Evolutionary conservation across 2,329 filamentous ascomycete species (phyloP), one percentile per base, ranked within the genome.

Genomic region (Aspergillus melleus): DNA sequence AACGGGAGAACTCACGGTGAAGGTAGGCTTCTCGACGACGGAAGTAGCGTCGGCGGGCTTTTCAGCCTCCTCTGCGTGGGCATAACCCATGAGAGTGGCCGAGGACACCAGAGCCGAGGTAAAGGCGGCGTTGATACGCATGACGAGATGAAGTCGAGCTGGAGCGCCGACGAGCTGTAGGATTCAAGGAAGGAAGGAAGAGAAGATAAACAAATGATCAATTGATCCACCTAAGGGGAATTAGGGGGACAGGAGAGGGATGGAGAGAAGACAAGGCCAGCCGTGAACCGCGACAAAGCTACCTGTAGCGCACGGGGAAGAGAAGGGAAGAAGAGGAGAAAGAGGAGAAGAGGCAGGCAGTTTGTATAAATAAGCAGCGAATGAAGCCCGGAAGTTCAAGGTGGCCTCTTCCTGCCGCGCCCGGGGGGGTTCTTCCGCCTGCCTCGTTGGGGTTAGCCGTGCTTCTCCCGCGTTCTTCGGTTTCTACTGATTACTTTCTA

Each of bases 81-180:
- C 89, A 73, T 90, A 76, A 69, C 81, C 80, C 70, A 82, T 79
- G 68, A 92, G 78, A 71, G 90, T 87, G 72, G 90, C 90, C 75
- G 91, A 84, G 72, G 84, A 89, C 73, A 90, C 83, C 71, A 87
- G 77, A 67, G 84, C 85, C 68, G 90, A 86, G 68, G 89, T 89
- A 72, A 92, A 86, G 74, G 90, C 86, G 77, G 90, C 83, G 81
- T 90, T 89, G 80, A 96, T 87, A 87, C 90, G 91, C 92, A 96
- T 96, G 74, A 74, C 88, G 84, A 72, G 64, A 55, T 52, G 59
- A 50, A 36, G 42, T 36, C 46, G 46, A 24, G 50, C 53, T 44
- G 30, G 30, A 51, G 52, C 44, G 47, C 53, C 26, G 51, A 46
- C 64, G 47, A 60, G 57, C 16, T 47, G 12, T 24, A 20, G 16